Evolutionary conservation across 75 land plant genomes (phyloP), one percentile per base, ranked within the genome.

Genomic region (Picea sitchensis): DNA sequence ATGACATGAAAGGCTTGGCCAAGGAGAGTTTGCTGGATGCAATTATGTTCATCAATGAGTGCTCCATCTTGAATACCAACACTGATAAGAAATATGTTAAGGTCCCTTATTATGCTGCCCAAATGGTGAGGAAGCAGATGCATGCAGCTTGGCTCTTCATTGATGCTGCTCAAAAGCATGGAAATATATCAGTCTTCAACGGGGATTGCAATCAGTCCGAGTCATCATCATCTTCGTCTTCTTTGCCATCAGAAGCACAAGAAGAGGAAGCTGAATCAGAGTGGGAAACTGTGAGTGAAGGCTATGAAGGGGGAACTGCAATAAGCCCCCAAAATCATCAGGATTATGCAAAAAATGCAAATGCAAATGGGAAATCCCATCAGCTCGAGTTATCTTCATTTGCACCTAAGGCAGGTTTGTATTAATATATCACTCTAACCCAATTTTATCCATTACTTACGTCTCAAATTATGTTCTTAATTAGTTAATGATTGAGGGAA

Each of bases 21-120:
- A 92, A 85, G 79, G 96, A 94, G 78, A 94, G 96, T 87, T 87
- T 92, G 63, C 71, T 92, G 78, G 96, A 94, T 44, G 87, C 88
- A 59, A 75, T 94, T 30, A 82, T 85, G 90, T 91, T 86, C 64
- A 76, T 91, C 26, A 90, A 91, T 78, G 85, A 80, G 32, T 77
- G 81, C 63, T 75, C 64, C 23, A 77, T 68, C 1, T 12, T 61
- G 7, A 75, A 74, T 20, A 65, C 2, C 68, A 23, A 71, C 51
- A 51, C 18, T 59, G 73, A 83, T 64, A 61, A 61, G 56, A 83
- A 78, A 76, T 14, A 44, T 5, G 71, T 58, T 8, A 86, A 77
- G 79, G 84, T 90, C 2, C 92, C 90, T 9, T 79, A 83, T 61
- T 90, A 90, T 78, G 96, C 89, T 30, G 89, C 82, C 9, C 81